Evolutionary conservation across 164 flowering plant species (phyloP).

Genomic region (Piper longum): DNA sequence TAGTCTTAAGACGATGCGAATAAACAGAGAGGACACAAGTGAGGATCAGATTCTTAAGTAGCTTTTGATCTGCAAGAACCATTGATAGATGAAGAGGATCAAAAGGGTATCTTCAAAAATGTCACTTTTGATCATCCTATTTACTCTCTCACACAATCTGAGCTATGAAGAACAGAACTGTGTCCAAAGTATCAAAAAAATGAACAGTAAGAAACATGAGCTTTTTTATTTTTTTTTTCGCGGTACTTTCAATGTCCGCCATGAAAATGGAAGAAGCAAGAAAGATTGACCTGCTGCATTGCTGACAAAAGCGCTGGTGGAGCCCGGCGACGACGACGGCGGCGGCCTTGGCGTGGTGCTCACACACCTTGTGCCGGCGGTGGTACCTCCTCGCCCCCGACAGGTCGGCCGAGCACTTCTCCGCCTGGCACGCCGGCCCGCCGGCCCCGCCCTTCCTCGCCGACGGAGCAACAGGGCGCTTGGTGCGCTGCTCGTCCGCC

Average conservation of each 20-base stretch:
- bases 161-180: neutral
- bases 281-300: slow-evolving; percentile 70
- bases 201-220: neutral
- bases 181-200: neutral
- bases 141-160: neutral
- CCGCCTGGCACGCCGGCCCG: slow-evolving; percentile 49
- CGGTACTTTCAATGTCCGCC: neutral
- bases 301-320: slow-evolving; percentile 81
- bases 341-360: slow-evolving; percentile 60
- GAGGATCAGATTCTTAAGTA: neutral
- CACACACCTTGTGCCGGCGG: slow-evolving; percentile 69
- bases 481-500: slow-evolving; percentile 22
- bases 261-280: no score
- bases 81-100: neutral
- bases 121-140: neutral
- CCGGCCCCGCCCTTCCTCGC: slow-evolving; percentile 8
- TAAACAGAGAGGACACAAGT: neutral
- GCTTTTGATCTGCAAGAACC: neutral
- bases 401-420: slow-evolving; percentile 48
- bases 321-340: slow-evolving; percentile 36
- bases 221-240: no score
- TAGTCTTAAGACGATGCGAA: no score
- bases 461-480: slow-evolving; percentile 10
- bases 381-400: slow-evolving; percentile 47
- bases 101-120: neutral